A percentile compares a stretch with the other conserved stretches of the same genome.
These are phyloP conservation scores for Neurospora sp. DNA, from an alignment of 495 filamentous ascomycete species.

Conservation along the genomic window DNA sequence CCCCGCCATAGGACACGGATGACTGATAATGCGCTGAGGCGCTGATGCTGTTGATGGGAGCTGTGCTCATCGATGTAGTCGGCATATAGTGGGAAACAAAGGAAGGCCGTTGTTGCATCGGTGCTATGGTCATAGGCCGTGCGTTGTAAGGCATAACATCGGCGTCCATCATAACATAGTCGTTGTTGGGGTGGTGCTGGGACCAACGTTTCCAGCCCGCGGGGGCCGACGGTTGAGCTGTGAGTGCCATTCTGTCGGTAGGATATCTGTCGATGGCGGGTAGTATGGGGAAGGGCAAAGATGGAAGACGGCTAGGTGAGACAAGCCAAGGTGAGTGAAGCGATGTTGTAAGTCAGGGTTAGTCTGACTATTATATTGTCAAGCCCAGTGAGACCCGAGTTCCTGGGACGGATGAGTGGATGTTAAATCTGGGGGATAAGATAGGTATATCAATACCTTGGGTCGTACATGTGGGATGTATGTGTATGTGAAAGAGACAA, in stretches of 20 bases:
- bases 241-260: constrained; percentile 27
- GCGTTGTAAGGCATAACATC: constrained; percentile 26
- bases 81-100: constrained; percentile 24
- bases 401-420: background rate
- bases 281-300: background rate
- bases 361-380: background rate
- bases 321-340: background rate
- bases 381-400: background rate
- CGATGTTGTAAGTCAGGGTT: background rate
- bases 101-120: constrained; percentile 17
- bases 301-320: background rate
- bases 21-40: constrained; percentile 24
- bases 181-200: constrained; percentile 21
- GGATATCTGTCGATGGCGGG: background rate
- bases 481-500: background rate
- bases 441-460: constrained; percentile 15
- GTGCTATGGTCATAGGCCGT: constrained; percentile 14
- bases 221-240: constrained; percentile 20
- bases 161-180: constrained; percentile 29
- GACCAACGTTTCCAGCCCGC: constrained; percentile 33
- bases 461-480: constrained; percentile 2
- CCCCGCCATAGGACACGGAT: constrained; percentile 15
- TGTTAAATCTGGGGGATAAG: constrained; percentile 6
- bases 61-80: constrained; percentile 21
- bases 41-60: constrained; percentile 25